Evolutionary conservation across 148 eudicot species (phyloP), one percentile per base, ranked within the genome.

Genomic region (Vaccinium myrtillus): DNA sequence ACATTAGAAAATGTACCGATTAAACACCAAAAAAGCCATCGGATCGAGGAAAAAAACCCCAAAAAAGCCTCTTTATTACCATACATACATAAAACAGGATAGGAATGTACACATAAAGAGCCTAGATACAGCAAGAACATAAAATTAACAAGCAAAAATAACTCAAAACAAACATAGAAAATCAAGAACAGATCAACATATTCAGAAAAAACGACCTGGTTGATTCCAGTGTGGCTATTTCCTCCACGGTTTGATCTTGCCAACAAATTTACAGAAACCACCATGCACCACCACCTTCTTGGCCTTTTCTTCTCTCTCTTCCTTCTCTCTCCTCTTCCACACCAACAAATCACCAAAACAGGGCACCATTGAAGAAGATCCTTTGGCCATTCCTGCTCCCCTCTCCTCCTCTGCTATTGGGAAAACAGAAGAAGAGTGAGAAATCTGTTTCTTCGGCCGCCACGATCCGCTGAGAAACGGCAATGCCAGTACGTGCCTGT

Each of bases 401-500:
- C 78, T 61, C 10, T 21, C 39, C n/a, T 39, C 50, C 12, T 73
- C 77, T 36, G 9, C 21, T 36, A 18, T 18, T 36, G 77, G 50
- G 50, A 73, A 30, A 6, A 39, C 23, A 15, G 19, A 2, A 14
- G 10, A 30, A 14, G 48, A 39, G 23, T 73, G 19, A 39, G 77
- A 73, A 73, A 73, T 73, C 77, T 73, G 77, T 32, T 48, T 30
- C 6, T 63, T 69, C 49, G 76, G 84, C 46, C 43, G 56, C 39
- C 87, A 85, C 1, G 92, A 90, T 43, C 92, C 90, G 43, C 90
- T 83, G 11, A 77, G 75, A 9, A 87, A 56, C 12, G 94, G 95
- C 39, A 89, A 85, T 36, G 78, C 61, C 91, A 93, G 87, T 61
- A 87, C 32, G n/a, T 89, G 86, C 65, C 93, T 89, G 46, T 94